phyloP scores from a whole-genome alignment of 768 basidiomycete genomes.

The Suillus americanus region DNA sequence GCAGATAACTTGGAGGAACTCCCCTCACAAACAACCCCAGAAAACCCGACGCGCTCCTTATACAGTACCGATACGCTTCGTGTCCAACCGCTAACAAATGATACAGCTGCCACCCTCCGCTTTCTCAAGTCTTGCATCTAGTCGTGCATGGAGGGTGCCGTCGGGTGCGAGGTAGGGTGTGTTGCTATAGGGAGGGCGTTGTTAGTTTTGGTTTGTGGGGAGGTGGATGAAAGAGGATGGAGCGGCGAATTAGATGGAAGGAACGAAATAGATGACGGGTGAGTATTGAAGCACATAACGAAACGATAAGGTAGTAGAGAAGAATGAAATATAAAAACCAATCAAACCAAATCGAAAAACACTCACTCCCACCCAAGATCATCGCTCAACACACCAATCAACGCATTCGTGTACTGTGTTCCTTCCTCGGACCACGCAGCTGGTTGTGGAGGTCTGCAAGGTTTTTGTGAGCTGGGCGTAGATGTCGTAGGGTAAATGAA shows the following conservation, averaged over 20 bases:
- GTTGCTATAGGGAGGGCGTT: constrained; percentile 28
- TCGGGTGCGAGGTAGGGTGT: constrained; percentile 47
- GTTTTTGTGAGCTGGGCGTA: background rate
- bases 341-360: background rate
- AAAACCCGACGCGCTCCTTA: background rate
- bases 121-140: constrained; percentile 46
- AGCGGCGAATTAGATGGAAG: background rate
- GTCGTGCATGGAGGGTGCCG: constrained; percentile 42
- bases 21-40: background rate
- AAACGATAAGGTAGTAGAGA: background rate
- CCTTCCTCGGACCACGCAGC: constrained; percentile 18
- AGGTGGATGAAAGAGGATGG: background rate
- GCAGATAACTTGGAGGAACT: background rate
- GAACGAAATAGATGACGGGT: background rate
- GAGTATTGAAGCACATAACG: background rate
- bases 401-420: constrained; percentile 20
- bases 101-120: constrained; percentile 40
- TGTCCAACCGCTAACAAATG: constrained; percentile 34
- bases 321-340: background rate
- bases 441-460: background rate
- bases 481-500: background rate
- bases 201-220: background rate
- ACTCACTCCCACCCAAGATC: constrained; percentile 57
- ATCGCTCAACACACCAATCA: constrained; percentile 39
- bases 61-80: background rate